A percentile compares a stretch with the other conserved stretches of the same genome.
Evolutionary conservation across 2,329 filamentous ascomycete species (phyloP).

Genomic region (Cercospora beticola): DNA sequence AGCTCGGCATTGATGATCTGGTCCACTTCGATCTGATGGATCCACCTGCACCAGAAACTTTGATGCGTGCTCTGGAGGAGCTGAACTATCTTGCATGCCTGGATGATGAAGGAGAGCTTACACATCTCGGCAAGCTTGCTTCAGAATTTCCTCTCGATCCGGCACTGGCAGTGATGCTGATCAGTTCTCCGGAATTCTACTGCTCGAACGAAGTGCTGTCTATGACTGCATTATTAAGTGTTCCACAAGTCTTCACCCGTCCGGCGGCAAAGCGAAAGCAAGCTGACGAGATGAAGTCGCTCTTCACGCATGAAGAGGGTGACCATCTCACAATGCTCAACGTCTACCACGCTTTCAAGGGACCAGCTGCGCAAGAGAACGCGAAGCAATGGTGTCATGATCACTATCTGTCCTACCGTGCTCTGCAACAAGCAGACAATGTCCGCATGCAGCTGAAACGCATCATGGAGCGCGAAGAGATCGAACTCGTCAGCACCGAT

Average conservation of each 20-base stretch:
- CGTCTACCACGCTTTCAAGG: constrained; percentile 96
- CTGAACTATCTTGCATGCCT: constrained; percentile 96
- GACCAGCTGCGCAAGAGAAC: constrained; percentile 66
- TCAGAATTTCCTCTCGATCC: constrained; percentile 96
- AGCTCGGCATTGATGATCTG: constrained; percentile 90
- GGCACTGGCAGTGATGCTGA: constrained; percentile 93
- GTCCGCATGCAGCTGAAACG: constrained; percentile 87
- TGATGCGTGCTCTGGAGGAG: constrained; percentile 97
- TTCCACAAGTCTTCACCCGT: constrained; percentile 89
- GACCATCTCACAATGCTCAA: constrained; percentile 96
- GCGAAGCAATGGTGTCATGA: constrained; percentile 93
- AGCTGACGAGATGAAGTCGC: constrained; percentile 94
- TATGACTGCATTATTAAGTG: constrained; percentile 87
- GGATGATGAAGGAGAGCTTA: constrained; percentile 93
- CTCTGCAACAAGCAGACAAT: constrained; percentile 88
- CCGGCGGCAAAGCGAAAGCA: constrained; percentile 82
- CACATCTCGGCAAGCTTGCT: constrained; percentile 77
- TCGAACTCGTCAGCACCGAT: constrained; percentile 83
- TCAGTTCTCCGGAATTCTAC: constrained; percentile 95
- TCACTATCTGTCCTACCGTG: constrained; percentile 87
- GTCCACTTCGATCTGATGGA: constrained; percentile 99
- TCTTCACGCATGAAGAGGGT: constrained; percentile 89
- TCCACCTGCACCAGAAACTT: constrained; percentile 92
- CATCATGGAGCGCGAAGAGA: constrained; percentile 90
- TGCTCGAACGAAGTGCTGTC: constrained; percentile 98